Base-by-base conservation (phyloP, 164 flowering plant species). In the Vitis labrusca region DNA sequence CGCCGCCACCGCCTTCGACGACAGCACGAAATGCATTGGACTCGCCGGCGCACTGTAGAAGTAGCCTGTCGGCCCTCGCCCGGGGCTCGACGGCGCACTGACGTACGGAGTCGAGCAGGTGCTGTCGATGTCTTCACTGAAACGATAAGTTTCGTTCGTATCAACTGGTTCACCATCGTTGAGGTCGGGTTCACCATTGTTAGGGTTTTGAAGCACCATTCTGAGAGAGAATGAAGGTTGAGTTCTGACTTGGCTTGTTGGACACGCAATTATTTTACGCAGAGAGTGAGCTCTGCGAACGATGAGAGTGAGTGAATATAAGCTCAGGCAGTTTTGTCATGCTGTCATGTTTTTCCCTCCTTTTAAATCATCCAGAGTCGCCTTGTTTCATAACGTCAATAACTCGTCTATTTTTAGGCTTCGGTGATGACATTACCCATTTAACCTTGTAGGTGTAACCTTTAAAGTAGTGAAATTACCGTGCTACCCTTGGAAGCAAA, bases 31-130 rank as follows among this genome's bases (percentile, higher is more conserved):
- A 76, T 86, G 89, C 85, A 82, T 79, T 32, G 92, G 92, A 72
- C 92, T 90, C 3, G 94, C 79, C 6, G 94, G 91, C 10, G 92
- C 94, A 62, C 89, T 86, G 81, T 73, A 90, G 75, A 78, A 90
- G 80, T 77, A 85, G 14, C 85, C 84, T 1, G 77, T 19, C 4
- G 76, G 80, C 10, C 29, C 63, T 3, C 84, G 81, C 44, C 83
- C 85, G 5, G 91, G 91, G 44, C 90, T 88, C 0, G 94, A 86
- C 5, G 89, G 94, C 0, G 92, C 92, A 66, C 86, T 82, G 58
- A 85, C 91, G 74, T 83, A 90, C 2, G 92, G 94, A 23, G 89
- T 88, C 11, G 94, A 89, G 68, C 94, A 87, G 15, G 78, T 63
- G 64, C 90, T 85, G 74, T 85, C 94, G 55, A 85, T 56, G 17